Base-by-base conservation (phyloP, 805 yeast species). In the Saccharomycopsis fibuligera region DNA sequence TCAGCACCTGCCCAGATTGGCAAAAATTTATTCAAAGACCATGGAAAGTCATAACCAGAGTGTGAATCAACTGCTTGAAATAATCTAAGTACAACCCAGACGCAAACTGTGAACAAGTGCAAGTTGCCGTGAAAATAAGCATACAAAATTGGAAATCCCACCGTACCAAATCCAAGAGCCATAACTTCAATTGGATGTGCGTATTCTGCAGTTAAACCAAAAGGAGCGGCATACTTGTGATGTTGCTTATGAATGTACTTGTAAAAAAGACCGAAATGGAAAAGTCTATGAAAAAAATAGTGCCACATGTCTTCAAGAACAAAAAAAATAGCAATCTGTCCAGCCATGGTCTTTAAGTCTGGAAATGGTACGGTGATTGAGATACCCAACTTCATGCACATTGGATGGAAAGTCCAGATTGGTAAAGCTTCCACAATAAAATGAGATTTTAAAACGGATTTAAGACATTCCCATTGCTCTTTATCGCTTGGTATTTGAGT, bases 1-100 rank as follows among this genome's bases (percentile, higher is more conserved):
- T 86, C 96, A 21, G 97, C 96, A 57, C 98, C 98, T 3, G 97
- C 96, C 97, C 98, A 90, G 69, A 93, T 78, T 43, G 97, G 97
- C 53, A 91, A 64, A 68, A 91, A 80, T 64, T 89, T 88, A 69
- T 88, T 93, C 62, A 91, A 74, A 3, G 96, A 87, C 87, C 95
- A 82, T 55, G 99, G 98, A 79, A 91, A 91, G 65, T 91, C 98
- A 68, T 91, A 93, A 51, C 98, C 99, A 10, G 97, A 89, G 68
- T 91, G 99, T 23, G 97, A 84, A 65, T 91, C 99, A 51, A 91
- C 91, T 24, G 99, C 99, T 74, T 91, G 99, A 73, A 85, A 82
- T 58, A 91, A 77, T 68, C 98, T 80, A 59, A 87, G 68, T 6
- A 86, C 74, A 61, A 91, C 84, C 98, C 98, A 91, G 49, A 79